Conservation (phyloP, 768 basidiomycete species). For the Paxillus ammoniavirescens region DNA sequence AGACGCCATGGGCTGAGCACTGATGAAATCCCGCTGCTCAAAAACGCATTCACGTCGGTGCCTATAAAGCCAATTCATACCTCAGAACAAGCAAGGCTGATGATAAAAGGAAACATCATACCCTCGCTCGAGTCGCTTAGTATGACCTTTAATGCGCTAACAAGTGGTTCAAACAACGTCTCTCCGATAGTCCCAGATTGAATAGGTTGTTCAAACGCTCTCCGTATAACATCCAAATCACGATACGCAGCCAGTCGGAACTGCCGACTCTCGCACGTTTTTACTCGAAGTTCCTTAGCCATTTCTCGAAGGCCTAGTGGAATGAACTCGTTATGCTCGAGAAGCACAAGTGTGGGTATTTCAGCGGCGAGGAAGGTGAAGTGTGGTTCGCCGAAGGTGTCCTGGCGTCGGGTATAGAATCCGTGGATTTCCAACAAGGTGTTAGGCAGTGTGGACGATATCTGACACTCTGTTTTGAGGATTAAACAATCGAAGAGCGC, state of each 20-base stretch:
- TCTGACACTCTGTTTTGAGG: slow-evolving; percentile 49
- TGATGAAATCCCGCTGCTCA: slow-evolving; percentile 61
- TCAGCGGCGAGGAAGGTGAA: slow-evolving; percentile 60
- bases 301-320: slow-evolving; percentile 48
- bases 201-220: slow-evolving; percentile 65
- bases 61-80: slow-evolving; percentile 11
- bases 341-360: slow-evolving; percentile 66
- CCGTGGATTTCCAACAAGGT: slow-evolving; percentile 67
- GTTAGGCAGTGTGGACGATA: slow-evolving; percentile 35
- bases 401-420: slow-evolving; percentile 64
- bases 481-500: slow-evolving; percentile 59
- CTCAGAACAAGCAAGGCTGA: not conserved
- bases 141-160: slow-evolving; percentile 65
- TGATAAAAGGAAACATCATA: slow-evolving; percentile 25
- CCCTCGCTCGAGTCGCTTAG: slow-evolving; percentile 62
- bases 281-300: slow-evolving; percentile 51
- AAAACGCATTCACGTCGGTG: slow-evolving; percentile 46
- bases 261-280: slow-evolving; percentile 59
- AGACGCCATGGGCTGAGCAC: slow-evolving; percentile 83
- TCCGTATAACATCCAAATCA: slow-evolving; percentile 67
- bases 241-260: slow-evolving; percentile 77
- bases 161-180: slow-evolving; percentile 56
- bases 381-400: slow-evolving; percentile 64
- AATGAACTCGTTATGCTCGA: slow-evolving; percentile 62
- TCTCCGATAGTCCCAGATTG: slow-evolving; percentile 48